These are phyloP conservation scores for Nakazawaea wyomingensis DNA, from an alignment of 805 yeast species.

Conservation along the genomic window DNA sequence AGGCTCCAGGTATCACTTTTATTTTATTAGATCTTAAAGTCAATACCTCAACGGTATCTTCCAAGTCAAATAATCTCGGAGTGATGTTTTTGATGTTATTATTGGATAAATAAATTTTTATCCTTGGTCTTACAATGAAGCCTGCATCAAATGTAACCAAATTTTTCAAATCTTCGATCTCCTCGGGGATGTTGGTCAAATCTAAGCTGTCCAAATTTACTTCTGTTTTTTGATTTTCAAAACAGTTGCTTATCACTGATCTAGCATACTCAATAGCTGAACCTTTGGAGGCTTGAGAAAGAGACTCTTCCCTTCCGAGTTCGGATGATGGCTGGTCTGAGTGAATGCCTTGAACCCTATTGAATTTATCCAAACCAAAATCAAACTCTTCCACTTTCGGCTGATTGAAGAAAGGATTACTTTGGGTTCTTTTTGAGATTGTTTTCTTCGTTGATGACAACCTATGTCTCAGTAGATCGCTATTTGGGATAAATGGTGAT, in stretches of 20 bases:
- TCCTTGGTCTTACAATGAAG: slow-evolving; percentile 29
- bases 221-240: slow-evolving; percentile 41
- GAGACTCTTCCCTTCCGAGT: slow-evolving; percentile 20
- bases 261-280: slow-evolving; percentile 26
- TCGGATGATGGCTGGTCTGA: slow-evolving; percentile 24
- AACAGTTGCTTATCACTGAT: slow-evolving; percentile 36
- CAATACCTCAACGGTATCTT: slow-evolving; percentile 41
- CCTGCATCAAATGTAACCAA: slow-evolving; percentile 40
- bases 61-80: slow-evolving; percentile 45
- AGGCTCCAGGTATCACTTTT: slow-evolving; percentile 42
- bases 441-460: not conserved
- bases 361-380: slow-evolving; percentile 48
- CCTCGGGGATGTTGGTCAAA: slow-evolving; percentile 48
- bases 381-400: slow-evolving; percentile 23
- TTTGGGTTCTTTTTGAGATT: not conserved
- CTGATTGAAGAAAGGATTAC: slow-evolving; percentile 4
- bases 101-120: slow-evolving; percentile 46
- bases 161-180: slow-evolving; percentile 50
- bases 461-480: too few relatives aligned
- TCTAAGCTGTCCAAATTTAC: slow-evolving; percentile 44
- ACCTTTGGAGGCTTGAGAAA: not conserved
- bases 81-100: slow-evolving; percentile 44
- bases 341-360: slow-evolving; percentile 28
- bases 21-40: slow-evolving; percentile 47
- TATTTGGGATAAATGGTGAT: not conserved